Conservation (phyloP, 495 filamentous ascomycete genomes). For the Pyrenula massariospora region DNA sequence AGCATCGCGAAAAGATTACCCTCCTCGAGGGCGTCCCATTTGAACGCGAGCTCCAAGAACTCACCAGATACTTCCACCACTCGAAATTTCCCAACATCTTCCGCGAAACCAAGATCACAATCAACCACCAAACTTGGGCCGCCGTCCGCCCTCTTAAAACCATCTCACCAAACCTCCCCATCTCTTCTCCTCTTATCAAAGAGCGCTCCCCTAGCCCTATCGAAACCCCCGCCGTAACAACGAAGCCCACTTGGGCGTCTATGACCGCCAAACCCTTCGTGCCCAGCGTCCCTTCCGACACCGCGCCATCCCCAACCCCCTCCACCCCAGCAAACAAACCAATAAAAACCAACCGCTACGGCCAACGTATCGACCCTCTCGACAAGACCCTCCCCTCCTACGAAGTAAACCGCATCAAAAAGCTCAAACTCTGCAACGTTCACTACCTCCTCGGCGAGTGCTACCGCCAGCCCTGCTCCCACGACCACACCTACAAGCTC, state of each 20-base stretch:
- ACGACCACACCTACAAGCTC: slow-evolving; percentile 63
- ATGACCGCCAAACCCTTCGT: slow-evolving; percentile 19
- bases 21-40: slow-evolving; percentile 67
- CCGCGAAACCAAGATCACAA: slow-evolving; percentile 49
- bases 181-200: neutral
- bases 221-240: slow-evolving; percentile 22
- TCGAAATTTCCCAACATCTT: slow-evolving; percentile 56
- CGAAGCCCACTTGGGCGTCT: slow-evolving; percentile 20
- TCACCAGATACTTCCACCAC: slow-evolving; percentile 43
- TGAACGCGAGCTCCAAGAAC: slow-evolving; percentile 45
- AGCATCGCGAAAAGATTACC: slow-evolving; percentile 47
- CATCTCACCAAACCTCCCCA: slow-evolving; percentile 2
- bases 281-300: neutral
- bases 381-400: slow-evolving; percentile 43
- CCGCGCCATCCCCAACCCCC: slow-evolving; percentile 1
- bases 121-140: slow-evolving; percentile 25
- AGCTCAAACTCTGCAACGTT: slow-evolving; percentile 76
- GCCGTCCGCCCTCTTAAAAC: slow-evolving; percentile 17
- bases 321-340: slow-evolving; percentile 8
- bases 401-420: slow-evolving; percentile 48
- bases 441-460: slow-evolving; percentile 70
- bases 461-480: slow-evolving; percentile 57
- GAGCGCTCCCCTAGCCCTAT: slow-evolving; percentile 24
- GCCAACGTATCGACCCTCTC: slow-evolving; percentile 57
- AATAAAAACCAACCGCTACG: slow-evolving; percentile 59